Evolutionary conservation across 495 filamentous ascomycete species (phyloP).

Genomic region (Penicillium steckii): DNA sequence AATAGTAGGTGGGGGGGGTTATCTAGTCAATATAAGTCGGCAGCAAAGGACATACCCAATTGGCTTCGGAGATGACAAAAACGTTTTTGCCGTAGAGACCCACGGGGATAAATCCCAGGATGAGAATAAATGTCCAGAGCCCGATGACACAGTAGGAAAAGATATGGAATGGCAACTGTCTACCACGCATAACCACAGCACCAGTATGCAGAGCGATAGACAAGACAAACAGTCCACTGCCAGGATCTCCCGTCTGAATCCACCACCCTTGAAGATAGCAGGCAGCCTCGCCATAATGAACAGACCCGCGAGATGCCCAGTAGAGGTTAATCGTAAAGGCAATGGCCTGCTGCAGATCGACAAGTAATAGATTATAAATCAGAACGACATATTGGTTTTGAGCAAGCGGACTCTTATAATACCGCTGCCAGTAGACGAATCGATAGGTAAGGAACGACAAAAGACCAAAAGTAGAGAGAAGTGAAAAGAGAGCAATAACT

Average conservation of each 20-base stretch:
- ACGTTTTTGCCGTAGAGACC: constrained; percentile 50
- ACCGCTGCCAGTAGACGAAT: constrained; percentile 53
- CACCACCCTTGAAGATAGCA: constrained; percentile 74
- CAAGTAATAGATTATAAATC: constrained; percentile 69
- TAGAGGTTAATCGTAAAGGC: constrained; percentile 64
- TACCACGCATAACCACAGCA: constrained; percentile 55
- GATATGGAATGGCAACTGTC: constrained; percentile 48
- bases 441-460: constrained; percentile 57
- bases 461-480: constrained; percentile 51
- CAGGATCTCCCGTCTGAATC: constrained; percentile 65
- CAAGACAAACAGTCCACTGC: constrained; percentile 66
- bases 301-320: constrained; percentile 52
- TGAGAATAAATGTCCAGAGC: constrained; percentile 59
- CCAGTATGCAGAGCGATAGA: constrained; percentile 68
- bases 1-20: neutral
- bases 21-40: no score
- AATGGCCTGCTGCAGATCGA: constrained; percentile 69
- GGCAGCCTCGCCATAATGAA: constrained; percentile 53
- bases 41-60: constrained; percentile 36
- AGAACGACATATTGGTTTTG: constrained; percentile 71
- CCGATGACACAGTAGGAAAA: constrained; percentile 49
- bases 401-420: constrained; percentile 40
- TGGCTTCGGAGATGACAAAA: constrained; percentile 52
- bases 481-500: constrained; percentile 54
- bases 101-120: constrained; percentile 54